These are phyloP conservation scores for Pseudevernia furfuracea DNA, from an alignment of 495 filamentous ascomycete genomes.

Conservation along the genomic window DNA sequence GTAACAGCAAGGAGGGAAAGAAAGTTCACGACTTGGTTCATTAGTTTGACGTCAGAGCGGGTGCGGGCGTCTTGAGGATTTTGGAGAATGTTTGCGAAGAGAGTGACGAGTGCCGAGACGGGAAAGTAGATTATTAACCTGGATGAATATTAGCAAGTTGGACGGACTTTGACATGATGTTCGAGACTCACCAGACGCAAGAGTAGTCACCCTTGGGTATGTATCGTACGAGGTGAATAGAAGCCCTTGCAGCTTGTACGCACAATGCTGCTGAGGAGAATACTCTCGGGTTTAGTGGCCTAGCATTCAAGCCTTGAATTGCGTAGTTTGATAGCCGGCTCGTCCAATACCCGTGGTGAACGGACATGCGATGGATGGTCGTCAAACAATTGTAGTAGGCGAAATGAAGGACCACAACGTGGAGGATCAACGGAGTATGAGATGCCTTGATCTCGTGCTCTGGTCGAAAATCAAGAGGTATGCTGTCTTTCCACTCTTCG, in stretches of 20 bases:
- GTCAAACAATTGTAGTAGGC: slow-evolving; percentile 97
- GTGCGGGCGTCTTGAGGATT: slow-evolving; percentile 87
- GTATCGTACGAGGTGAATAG: slow-evolving; percentile 89
- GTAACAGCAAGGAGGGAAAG: slow-evolving; percentile 68
- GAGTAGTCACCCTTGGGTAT: slow-evolving; percentile 91
- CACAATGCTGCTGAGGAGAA: slow-evolving; percentile 91
- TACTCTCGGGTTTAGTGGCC: slow-evolving; percentile 84
- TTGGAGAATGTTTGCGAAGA: slow-evolving; percentile 95
- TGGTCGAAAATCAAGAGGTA: slow-evolving; percentile 87
- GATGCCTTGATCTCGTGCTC: slow-evolving; percentile 89
- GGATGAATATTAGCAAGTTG: slow-evolving; percentile 10
- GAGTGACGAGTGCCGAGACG: slow-evolving; percentile 86
- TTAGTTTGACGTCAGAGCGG: slow-evolving; percentile 78
- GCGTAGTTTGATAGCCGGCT: slow-evolving; percentile 91
- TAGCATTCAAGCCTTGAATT: slow-evolving; percentile 83
- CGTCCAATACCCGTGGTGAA: slow-evolving; percentile 98
- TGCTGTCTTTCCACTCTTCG: slow-evolving; percentile 92
- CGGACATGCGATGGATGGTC: slow-evolving; percentile 96
- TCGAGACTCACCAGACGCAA: slow-evolving; percentile 76
- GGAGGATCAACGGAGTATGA: slow-evolving; percentile 82
- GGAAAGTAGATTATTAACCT: slow-evolving; percentile 98
- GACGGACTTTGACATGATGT: neutral
- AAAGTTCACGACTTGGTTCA: slow-evolving; percentile 89
- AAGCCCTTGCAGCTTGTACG: slow-evolving; percentile 83
- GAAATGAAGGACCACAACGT: slow-evolving; percentile 89